Evolutionary conservation across 306 rosid genomes (phyloP), one percentile per base, ranked within the genome.

Genomic region (Sesbania bispinosa): DNA sequence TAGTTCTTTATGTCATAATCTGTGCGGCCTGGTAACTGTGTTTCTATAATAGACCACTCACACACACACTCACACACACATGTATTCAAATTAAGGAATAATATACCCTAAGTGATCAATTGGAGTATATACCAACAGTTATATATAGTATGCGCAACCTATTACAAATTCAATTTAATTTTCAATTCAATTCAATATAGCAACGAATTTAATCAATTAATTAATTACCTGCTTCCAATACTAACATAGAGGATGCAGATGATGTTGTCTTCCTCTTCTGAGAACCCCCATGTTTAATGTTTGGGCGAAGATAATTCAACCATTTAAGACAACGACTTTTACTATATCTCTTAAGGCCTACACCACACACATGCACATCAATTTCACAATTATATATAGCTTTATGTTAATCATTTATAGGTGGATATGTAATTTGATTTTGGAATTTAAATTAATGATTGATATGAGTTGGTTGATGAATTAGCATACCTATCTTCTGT

Each of bases 41-140:
- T 95, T 62, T 97, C 99, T 55, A 94, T 94, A 41, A 94, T 89
- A 7, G 99, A 94, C 99, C 99, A 94, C 87, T 97, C 90, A 53
- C 61, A 27, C 32, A 13, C n/a, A n/a, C n/a, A n/a, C n/a, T 47
- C 3, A 11, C 53, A 7, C n/a, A 47, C 15, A 47, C 15, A 46
- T 16, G n/a, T n/a, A n/a, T n/a, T n/a, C n/a, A n/a, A n/a, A n/a
- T n/a, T n/a, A n/a, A n/a, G n/a, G n/a, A n/a, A n/a, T n/a, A n/a
- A n/a, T n/a, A n/a, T n/a, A n/a, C n/a, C n/a, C n/a, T n/a, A n/a
- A n/a, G n/a, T n/a, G n/a, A n/a, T n/a, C n/a, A n/a, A n/a, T n/a
- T n/a, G n/a, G n/a, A n/a, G n/a, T n/a, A n/a, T n/a, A n/a, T 46
- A 10, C 10, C 14, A 16, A 5, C 52, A 46, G 7, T 16, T n/a